Evolutionary conservation across 164 flowering plant genomes (phyloP).

Genomic region (Annona cherimola): DNA sequence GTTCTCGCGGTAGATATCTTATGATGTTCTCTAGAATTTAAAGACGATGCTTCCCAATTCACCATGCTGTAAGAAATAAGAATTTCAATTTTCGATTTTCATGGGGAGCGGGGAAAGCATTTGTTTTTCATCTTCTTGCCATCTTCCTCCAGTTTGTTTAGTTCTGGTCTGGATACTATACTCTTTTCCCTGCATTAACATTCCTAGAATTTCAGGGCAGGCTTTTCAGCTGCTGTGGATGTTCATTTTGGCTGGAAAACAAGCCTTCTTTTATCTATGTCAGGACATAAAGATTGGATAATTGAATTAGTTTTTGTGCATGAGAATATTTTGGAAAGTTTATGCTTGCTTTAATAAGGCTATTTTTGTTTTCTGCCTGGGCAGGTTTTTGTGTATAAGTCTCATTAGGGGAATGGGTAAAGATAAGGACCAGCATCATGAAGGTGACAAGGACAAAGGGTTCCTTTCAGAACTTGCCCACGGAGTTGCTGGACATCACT

Average conservation of each 20-base stretch:
- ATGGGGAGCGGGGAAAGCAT: too few species aligned
- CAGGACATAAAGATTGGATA: neutral
- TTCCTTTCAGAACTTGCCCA: slow-evolving; percentile 36
- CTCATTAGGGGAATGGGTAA: slow-evolving; percentile 48
- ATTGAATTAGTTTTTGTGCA: neutral
- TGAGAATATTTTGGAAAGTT: neutral
- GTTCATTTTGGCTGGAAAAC: neutral
- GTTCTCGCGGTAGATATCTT: too few species aligned
- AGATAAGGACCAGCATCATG: slow-evolving; percentile 38
- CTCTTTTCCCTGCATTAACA: too few species aligned
- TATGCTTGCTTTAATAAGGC: neutral
- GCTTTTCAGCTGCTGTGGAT: neutral
- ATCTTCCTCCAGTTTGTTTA: too few species aligned
- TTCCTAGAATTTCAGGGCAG: neutral
- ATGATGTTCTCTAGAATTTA: too few species aligned
- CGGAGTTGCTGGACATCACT: slow-evolving; percentile 22
- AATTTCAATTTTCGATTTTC: too few species aligned
- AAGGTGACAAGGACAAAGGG: slow-evolving; percentile 35
- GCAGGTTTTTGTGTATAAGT: neutral
- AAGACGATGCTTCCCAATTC: too few species aligned
- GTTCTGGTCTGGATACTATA: too few species aligned
- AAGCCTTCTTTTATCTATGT: neutral
- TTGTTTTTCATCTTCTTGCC: too few species aligned
- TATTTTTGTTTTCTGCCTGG: neutral
- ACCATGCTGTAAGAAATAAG: too few species aligned